Conservation (phyloP, 345 rosid species). For the sweet orange (Citrus sinensis) region DNA sequence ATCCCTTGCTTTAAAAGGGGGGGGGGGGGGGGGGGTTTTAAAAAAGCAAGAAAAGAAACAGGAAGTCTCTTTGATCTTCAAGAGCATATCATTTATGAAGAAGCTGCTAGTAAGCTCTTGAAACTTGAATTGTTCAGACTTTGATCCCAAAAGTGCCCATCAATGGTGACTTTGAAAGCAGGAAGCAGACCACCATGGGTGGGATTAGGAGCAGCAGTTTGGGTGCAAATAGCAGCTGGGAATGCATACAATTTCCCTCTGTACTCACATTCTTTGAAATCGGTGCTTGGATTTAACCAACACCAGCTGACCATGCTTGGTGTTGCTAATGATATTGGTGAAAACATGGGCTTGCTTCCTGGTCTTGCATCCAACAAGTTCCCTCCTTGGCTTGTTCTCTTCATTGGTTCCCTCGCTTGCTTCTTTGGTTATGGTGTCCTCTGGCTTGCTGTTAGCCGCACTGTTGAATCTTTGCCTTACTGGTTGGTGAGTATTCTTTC, state of each 20-base stretch:
- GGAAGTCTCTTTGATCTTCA: background rate
- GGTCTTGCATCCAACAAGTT: constrained; percentile 59
- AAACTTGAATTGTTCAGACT: background rate
- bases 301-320: constrained; percentile 69
- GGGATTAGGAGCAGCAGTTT: constrained; percentile 63
- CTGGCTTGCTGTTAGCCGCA: constrained; percentile 53
- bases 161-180: constrained; percentile 43
- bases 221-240: constrained; percentile 67
- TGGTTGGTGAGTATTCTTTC: constrained; percentile 57
- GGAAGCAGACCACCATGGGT: constrained; percentile 81
- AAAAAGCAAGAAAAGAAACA: no score
- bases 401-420: constrained; percentile 51
- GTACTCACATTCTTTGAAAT: constrained; percentile 64
- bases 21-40: no score
- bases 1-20: no score
- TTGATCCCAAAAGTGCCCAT: background rate
- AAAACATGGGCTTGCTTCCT: constrained; percentile 61
- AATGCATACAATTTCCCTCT: constrained; percentile 68
- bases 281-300: constrained; percentile 64
- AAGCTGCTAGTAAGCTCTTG: background rate
- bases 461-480: constrained; percentile 48
- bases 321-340: constrained; percentile 73
- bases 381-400: constrained; percentile 66
- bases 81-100: background rate
- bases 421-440: constrained; percentile 62